A percentile compares a stretch with the other conserved stretches of the same genome.
phyloP scores from a whole-genome alignment of 768 basidiomycete genomes.

The Rhizopogon sp. region DNA sequence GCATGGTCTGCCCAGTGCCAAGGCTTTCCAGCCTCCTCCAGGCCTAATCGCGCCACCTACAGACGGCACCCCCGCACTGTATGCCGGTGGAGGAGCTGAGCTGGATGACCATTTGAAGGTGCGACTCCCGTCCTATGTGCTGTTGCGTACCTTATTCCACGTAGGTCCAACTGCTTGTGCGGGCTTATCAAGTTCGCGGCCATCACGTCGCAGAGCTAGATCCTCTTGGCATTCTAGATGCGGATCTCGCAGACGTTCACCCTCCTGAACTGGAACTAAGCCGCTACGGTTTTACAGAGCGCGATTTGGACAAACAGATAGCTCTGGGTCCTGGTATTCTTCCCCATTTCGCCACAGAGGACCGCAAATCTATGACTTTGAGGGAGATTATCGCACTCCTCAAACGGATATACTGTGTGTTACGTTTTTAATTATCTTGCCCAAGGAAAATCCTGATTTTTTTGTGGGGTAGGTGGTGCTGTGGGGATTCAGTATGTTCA shows the following conservation, averaged over 20 bases:
- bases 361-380: conserved; percentile 82
- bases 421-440: neutral
- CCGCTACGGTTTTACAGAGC: conserved; percentile 92
- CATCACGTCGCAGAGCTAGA: conserved; percentile 96
- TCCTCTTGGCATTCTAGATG: conserved; percentile 88
- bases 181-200: conserved; percentile 98
- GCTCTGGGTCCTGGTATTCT: conserved; percentile 93
- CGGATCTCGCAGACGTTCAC: conserved; percentile 72
- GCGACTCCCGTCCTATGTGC: conserved; percentile 9
- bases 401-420: conserved; percentile 91
- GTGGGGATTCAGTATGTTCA: conserved; percentile 91
- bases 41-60: conserved; percentile 61
- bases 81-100: conserved; percentile 65
- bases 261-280: conserved; percentile 93
- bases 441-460: neutral
- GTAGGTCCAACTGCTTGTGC: conserved; percentile 94
- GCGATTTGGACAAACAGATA: conserved; percentile 92
- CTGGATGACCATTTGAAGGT: conserved; percentile 95
- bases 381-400: conserved; percentile 88
- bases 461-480: conserved; percentile 57
- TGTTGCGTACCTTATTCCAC: neutral
- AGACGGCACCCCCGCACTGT: conserved; percentile 76
- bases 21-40: conserved; percentile 87
- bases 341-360: conserved; percentile 88
- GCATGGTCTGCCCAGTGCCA: conserved; percentile 69